phyloP scores from a whole-genome alignment of 2,329 filamentous ascomycete genomes.

The Microdochium trichocladiopsis region DNA sequence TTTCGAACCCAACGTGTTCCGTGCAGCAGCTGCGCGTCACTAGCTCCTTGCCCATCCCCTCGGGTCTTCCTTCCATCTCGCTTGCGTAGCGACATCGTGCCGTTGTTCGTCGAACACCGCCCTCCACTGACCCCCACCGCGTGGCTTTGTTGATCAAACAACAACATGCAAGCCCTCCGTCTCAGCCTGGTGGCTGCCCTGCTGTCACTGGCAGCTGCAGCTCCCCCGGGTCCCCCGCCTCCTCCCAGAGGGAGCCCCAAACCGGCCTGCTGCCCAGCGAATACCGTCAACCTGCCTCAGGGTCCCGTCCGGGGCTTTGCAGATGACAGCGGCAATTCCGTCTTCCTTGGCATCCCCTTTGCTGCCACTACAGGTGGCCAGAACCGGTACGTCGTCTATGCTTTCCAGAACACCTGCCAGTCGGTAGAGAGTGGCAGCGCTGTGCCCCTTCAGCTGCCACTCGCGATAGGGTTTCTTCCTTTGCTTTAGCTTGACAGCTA shows the following conservation, averaged over 20 bases:
- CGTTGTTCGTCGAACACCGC: not conserved
- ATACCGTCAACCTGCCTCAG: conserved; percentile 14
- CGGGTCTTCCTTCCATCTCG: not conserved
- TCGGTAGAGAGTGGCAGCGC: not conserved
- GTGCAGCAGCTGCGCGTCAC: not conserved
- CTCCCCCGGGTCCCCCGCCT: not conserved
- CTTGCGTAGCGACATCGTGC: no score
- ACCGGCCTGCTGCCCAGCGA: not conserved
- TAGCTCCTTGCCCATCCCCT: not conserved
- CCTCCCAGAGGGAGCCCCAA: not conserved
- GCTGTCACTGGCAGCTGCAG: not conserved
- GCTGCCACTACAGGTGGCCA: conserved; percentile 29
- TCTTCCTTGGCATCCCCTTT: conserved; percentile 30
- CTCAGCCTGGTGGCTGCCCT: not conserved
- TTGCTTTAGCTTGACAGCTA: not conserved
- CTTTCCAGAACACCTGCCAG: not conserved
- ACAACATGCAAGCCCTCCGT: not conserved
- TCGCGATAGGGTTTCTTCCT: no score
- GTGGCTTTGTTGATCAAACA: not conserved
- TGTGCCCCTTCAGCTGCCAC: no score
- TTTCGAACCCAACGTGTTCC: not conserved
- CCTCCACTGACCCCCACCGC: not conserved
- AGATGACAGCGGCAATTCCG: conserved; percentile 22
- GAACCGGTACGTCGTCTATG: conserved; percentile 18
- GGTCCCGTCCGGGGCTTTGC: conserved; percentile 25